A percentile compares a stretch with the other conserved stretches of the same genome.
Conservation (phyloP, 2,329 filamentous ascomycete species). For the Madurella mycetomatis region DNA sequence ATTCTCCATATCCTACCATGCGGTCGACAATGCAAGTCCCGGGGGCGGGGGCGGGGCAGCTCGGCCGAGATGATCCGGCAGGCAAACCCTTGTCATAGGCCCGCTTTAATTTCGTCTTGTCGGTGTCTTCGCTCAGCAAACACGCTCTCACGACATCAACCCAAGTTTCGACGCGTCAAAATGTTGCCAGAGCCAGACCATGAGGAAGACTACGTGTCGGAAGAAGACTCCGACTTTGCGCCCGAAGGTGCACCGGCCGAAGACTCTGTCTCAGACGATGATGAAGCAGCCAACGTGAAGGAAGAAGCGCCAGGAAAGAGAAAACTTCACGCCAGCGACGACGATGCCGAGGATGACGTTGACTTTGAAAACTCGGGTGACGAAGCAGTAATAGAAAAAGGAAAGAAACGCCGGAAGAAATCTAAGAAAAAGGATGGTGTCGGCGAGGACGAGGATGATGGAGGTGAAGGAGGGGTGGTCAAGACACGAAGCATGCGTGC, state of each 20-base stretch:
- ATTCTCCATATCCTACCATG: constrained; percentile 2
- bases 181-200: constrained; percentile 42
- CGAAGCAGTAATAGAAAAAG: constrained; percentile 62
- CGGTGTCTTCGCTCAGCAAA: constrained; percentile 1
- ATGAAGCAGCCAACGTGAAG: constrained; percentile 37
- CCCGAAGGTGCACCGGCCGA: constrained; percentile 47
- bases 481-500: constrained; percentile 70
- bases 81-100: not conserved
- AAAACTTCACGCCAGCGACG: constrained; percentile 29
- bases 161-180: constrained; percentile 15
- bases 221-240: constrained; percentile 70
- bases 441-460: constrained; percentile 44
- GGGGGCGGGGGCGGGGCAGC: constrained; percentile 14
- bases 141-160: not conserved
- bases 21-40: too few species aligned
- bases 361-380: constrained; percentile 68
- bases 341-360: constrained; percentile 41
- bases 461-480: constrained; percentile 58
- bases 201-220: constrained; percentile 59
- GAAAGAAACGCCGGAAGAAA: constrained; percentile 50
- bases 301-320: constrained; percentile 29
- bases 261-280: constrained; percentile 45
- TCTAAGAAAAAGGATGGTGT: constrained; percentile 38
- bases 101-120: constrained; percentile 3
- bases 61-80: too few species aligned